Evolutionary conservation across 1,284 basidiomycete species (phyloP).

Genomic region (Sphaerobolus stellatus): DNA sequence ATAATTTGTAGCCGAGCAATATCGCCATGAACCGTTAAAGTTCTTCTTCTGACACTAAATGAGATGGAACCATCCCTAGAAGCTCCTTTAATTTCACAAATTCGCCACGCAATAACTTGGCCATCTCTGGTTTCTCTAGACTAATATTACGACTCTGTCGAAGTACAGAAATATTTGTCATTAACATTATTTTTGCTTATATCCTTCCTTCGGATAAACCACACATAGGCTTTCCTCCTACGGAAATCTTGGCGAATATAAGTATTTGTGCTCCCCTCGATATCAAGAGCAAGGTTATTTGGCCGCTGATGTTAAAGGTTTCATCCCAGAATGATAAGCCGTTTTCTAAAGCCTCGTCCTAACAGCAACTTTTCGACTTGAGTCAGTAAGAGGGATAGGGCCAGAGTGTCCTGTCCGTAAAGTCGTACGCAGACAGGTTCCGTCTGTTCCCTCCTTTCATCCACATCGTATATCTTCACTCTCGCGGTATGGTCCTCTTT

Average conservation of each 20-base stretch:
- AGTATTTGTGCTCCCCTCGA: conserved; percentile 34
- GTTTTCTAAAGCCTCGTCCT: conserved; percentile 35
- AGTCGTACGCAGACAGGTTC: conserved; percentile 39
- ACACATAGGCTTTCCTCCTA: conserved; percentile 37
- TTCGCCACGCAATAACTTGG: conserved; percentile 37
- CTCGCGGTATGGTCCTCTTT: conserved; percentile 1
- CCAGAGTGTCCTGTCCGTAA: conserved; percentile 34
- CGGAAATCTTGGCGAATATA: conserved; percentile 40
- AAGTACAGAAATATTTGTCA: conserved; percentile 39
- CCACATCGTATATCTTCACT: conserved; percentile 25
- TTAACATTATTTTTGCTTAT: conserved; percentile 30
- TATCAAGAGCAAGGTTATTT: conserved; percentile 34
- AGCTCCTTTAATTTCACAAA: conserved; percentile 34
- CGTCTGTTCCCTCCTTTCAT: conserved; percentile 16
- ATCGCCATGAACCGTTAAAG: conserved; percentile 38
- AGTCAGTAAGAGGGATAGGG: conserved; percentile 36
- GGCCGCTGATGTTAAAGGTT: conserved; percentile 39
- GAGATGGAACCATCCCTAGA: conserved; percentile 39
- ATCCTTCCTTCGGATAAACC: conserved; percentile 32
- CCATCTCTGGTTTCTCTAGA: conserved; percentile 34
- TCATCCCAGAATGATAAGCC: conserved; percentile 43
- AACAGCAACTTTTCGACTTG: conserved; percentile 36
- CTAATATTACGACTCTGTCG: conserved; percentile 33
- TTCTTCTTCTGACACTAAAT: conserved; percentile 37
- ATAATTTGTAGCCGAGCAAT: conserved; percentile 23